A percentile compares a stretch with the other conserved stretches of the same genome.
Evolutionary conservation across 1,284 basidiomycete species (phyloP).

Genomic region (Amylostereum areolatum): DNA sequence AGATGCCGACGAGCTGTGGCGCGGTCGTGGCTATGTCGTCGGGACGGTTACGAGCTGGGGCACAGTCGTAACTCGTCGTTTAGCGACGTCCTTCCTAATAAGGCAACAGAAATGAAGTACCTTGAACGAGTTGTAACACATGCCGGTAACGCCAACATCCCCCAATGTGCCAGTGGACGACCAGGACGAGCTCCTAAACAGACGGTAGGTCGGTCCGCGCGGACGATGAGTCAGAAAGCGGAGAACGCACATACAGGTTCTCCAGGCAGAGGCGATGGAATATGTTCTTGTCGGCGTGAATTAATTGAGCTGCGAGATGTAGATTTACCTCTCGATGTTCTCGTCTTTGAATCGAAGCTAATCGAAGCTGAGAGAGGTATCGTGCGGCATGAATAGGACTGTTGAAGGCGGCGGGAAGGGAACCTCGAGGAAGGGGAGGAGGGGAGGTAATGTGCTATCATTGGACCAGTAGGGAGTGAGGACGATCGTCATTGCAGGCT

Average conservation of each 20-base stretch:
- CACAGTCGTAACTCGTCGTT: too few species aligned
- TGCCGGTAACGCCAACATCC: constrained; percentile 83
- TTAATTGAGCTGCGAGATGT: constrained; percentile 71
- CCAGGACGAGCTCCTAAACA: constrained; percentile 47
- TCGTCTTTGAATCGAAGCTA: constrained; percentile 73
- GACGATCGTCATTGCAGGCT: constrained; percentile 64
- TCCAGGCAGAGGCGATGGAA: constrained; percentile 70
- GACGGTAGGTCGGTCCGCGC: neutral
- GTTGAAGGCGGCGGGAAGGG: constrained; percentile 59
- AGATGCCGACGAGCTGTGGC: too few species aligned
- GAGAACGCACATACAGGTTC: constrained; percentile 49
- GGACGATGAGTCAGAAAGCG: neutral
- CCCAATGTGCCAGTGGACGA: constrained; percentile 70
- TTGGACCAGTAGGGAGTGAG: constrained; percentile 66
- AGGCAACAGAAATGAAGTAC: too few species aligned
- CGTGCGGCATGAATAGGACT: constrained; percentile 51
- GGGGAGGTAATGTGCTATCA: constrained; percentile 37
- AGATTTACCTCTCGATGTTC: constrained; percentile 78
- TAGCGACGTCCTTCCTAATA: too few species aligned
- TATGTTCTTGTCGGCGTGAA: constrained; percentile 60
- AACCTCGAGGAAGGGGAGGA: constrained; percentile 46
- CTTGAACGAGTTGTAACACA: too few species aligned
- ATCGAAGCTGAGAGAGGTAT: constrained; percentile 56
- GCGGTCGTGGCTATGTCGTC: too few species aligned
- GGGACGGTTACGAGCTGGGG: too few species aligned